Evolutionary conservation across 106 monocot species (phyloP).

Genomic region (Alisma plantagoaquatica): DNA sequence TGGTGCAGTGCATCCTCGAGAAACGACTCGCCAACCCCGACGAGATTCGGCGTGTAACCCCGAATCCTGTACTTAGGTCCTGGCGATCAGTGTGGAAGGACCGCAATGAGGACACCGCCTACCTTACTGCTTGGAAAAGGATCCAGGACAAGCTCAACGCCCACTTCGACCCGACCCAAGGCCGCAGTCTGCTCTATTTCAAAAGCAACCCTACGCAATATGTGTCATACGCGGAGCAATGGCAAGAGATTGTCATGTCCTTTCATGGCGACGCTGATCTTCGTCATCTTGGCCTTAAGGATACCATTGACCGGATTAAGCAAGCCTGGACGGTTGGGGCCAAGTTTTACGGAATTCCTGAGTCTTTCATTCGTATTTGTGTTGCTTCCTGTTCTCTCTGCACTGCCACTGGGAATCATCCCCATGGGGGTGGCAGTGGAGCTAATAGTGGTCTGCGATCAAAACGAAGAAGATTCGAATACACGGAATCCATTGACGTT

Average conservation of each 20-base stretch:
- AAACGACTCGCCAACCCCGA: constrained; percentile 13
- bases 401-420: constrained; percentile 13
- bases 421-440: constrained; percentile 4
- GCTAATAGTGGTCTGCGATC: no score
- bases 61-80: constrained; percentile 10
- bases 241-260: constrained; percentile 72
- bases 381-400: constrained; percentile 73
- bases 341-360: constrained; percentile 96
- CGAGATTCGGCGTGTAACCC: constrained; percentile 15
- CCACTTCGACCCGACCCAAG: constrained; percentile 22
- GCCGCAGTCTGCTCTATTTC: constrained; percentile 44
- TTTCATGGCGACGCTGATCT: constrained; percentile 86
- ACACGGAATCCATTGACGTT: constrained; percentile 89
- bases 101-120: constrained; percentile 24
- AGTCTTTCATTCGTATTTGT: constrained; percentile 80
- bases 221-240: constrained; percentile 73
- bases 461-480: constrained; percentile 79
- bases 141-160: constrained; percentile 83
- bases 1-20: constrained; percentile 23
- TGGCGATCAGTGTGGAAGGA: constrained; percentile 29
- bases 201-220: constrained; percentile 67
- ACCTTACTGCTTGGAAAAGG: constrained; percentile 23
- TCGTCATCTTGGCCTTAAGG: constrained; percentile 84
- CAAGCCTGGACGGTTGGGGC: constrained; percentile 96
- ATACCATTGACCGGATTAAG: constrained; percentile 88